These are phyloP conservation scores for Myxozyma udenii DNA, from an alignment of 805 yeast genomes.

Conservation along the genomic window DNA sequence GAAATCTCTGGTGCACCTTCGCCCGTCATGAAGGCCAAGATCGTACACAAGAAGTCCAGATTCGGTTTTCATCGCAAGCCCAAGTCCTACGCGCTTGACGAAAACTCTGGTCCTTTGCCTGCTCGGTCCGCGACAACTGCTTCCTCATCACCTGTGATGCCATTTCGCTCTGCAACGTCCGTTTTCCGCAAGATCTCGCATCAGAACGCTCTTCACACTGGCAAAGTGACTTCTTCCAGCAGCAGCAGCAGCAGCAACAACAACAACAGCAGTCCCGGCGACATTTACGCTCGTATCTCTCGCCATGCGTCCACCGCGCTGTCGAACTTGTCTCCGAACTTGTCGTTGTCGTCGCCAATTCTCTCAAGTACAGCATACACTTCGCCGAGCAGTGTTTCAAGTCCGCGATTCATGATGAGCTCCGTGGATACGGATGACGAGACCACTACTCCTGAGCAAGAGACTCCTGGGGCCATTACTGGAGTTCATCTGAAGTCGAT, in stretches of 20 bases:
- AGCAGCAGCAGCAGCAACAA: no score
- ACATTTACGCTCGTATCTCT: constrained; percentile 3
- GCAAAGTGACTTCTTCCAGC: no score
- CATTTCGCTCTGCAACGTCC: constrained; percentile 5
- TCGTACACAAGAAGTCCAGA: constrained; percentile 5
- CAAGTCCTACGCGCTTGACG: constrained; percentile 6
- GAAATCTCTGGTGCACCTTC: not conserved
- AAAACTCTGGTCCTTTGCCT: not conserved
- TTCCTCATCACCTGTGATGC: not conserved
- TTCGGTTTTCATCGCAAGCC: constrained; percentile 11
- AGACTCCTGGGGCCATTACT: no score
- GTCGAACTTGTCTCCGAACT: constrained; percentile 12
- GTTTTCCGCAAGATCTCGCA: constrained; percentile 13
- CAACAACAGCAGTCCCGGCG: no score
- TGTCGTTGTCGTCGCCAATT: no score
- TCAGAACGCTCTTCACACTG: no score
- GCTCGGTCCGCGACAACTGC: not conserved
- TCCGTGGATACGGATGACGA: no score
- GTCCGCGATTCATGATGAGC: no score
- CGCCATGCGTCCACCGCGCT: constrained; percentile 11
- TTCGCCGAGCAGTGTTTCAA: no score
- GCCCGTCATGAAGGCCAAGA: not conserved
- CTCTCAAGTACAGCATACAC: no score
- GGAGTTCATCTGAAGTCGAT: no score
- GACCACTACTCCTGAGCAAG: no score